Evolutionary conservation across 768 basidiomycete species (phyloP), one percentile per base, ranked within the genome.

Genomic region (Gloeopeniophorella convolvens): DNA sequence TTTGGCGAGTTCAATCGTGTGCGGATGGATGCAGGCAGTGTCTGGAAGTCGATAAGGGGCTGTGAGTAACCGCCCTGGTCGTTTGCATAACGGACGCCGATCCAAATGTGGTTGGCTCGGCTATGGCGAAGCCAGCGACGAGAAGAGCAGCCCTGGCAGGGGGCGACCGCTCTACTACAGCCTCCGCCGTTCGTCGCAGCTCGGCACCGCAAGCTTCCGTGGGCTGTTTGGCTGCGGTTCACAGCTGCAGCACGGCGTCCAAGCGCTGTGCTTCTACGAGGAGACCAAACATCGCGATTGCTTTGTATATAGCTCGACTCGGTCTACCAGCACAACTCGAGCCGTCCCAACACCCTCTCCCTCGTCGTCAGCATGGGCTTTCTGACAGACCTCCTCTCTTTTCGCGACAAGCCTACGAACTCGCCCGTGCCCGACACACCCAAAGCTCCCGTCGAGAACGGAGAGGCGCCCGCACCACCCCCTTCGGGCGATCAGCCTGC

Each of bases 351-450:
- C 9, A 13, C 30, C 28, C 36, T 1, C 16, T 3, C 42, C 32
- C 26, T 32, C 3, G 13, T 24, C 21, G 11, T 18, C 45, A 42
- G 24, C 45, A 53, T 53, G 51, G 45, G 28, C 30, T 7, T 53
- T 27, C 12, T 43, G 15, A 15, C 35, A 28, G 41, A 43, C 30
- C 26, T 48, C 35, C 33, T 48, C 20, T 7, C 8, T 42, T 18
- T 28, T 4, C 45, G 41, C 28, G 35, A 31, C 34, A 53, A 48
- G 35, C 27, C 51, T 13, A 7, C 21, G 1, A 11, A 6, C 15
- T 16, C 26, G 21, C 27, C 34, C 16, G 30, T 34, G 16, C 45
- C 24, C 40, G 44, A 34, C 27, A 15, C 18, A 12, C 40, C 16
- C 4, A 43, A 42, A 13, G 21, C 21, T n/a, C 20, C 7, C 36